These are phyloP conservation scores for Rauvolfia tetraphylla DNA, from an alignment of 257 asterid genomes.

Conservation along the genomic window DNA sequence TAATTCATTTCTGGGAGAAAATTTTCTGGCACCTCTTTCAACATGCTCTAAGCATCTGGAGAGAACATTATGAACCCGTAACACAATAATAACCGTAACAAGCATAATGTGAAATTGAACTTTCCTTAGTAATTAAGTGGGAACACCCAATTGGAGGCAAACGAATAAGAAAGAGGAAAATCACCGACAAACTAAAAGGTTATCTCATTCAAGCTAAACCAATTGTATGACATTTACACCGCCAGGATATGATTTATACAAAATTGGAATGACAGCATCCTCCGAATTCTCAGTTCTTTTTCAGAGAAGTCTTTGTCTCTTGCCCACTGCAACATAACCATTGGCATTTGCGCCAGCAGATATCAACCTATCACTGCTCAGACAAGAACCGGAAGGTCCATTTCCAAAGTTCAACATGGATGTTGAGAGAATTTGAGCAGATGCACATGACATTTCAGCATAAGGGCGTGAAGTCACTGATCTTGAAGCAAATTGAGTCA, in stretches of 20 bases:
- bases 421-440: conserved; percentile 35
- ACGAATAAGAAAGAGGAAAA: neutral
- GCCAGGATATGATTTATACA: conserved; percentile 34
- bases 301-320: conserved; percentile 44
- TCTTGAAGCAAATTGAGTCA: conserved; percentile 21
- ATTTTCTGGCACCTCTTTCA: neutral
- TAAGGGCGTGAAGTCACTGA: conserved; percentile 23
- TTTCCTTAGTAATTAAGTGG: neutral
- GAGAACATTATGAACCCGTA: no score
- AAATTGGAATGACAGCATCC: conserved; percentile 23
- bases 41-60: neutral
- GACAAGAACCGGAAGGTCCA: conserved; percentile 20
- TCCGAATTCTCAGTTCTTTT: neutral
- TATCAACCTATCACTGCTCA: conserved; percentile 22
- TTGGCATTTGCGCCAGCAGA: conserved; percentile 26
- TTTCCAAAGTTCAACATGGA: conserved; percentile 37
- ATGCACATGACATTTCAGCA: conserved; percentile 40
- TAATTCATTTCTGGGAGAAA: neutral
- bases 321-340: conserved; percentile 23
- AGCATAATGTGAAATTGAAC: no score
- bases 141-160: neutral
- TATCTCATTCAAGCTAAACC: conserved; percentile 23
- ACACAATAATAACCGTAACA: no score
- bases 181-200: conserved; percentile 5
- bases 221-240: conserved; percentile 39